Base-by-base conservation (phyloP, 2,329 filamentous ascomycete genomes). In the Fusarium tanahbumbuense region DNA sequence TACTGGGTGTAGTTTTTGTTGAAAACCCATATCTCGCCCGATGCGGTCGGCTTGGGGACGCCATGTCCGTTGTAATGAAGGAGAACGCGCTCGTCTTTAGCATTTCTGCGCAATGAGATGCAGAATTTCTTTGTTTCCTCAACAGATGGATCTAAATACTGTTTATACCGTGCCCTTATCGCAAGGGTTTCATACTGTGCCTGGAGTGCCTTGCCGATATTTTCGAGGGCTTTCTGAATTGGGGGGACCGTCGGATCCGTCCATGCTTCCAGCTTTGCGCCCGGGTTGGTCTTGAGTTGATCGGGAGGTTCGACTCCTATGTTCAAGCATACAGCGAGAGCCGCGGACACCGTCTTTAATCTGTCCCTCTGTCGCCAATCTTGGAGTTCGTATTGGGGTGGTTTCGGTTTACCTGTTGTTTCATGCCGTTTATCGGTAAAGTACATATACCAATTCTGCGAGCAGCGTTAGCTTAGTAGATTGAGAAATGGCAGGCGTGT, bases 1-100 rank as follows among this genome's bases (percentile, higher is more conserved):
- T 99, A 99, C 81, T 99, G 96, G 0, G 96, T 99, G 78, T 98
- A 99, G 73, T 93, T 98, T 74, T 96, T 95, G 81, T 99, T 99
- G 80, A 99, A 99, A 8, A 98, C 97, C 96, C 96, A 99, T 22
- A 99, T 97, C 80, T 99, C 96, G 16, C 96, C 96, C 7, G 95
- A 98, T 5, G 92, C 90, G 1, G 96, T 99, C 5, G 96, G 96
- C 76, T 98, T 93, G 2, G 96, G 96, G 13, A 99, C 96, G 48
- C 96, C 96, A 79, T 99, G 96, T 18, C 96, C 96, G 75, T 99
- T 99, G 85, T 99, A 99, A 78, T 99, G 96, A 75, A 99, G 93
- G n/a, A 99, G 84, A 3, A 99, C 93, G 52, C 96, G 87, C 82
- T 99, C 96, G 62, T 98, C 94, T 80, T 98, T 97, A 50, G 96